A percentile compares a stretch with the other conserved stretches of the same genome.
Conservation (phyloP, 345 rosid genomes). For the Heritiera fomes region DNA sequence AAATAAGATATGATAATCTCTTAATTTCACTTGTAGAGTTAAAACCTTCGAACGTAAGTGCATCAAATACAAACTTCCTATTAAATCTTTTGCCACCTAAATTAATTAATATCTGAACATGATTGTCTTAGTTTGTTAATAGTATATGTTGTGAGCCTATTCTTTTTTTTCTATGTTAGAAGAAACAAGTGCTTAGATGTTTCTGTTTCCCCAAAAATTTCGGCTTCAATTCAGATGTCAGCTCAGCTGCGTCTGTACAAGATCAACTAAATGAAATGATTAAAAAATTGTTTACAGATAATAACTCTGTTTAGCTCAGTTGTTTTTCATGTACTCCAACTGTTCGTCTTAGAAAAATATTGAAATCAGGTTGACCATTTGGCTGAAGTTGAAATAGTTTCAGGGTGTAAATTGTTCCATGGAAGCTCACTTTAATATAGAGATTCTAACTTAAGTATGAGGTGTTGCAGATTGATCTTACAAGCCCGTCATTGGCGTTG, state of each 20-base stretch:
- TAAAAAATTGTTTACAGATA: neutral
- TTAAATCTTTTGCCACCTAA: no score
- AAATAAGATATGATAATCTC: no score
- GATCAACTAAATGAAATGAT: neutral
- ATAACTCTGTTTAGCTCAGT: neutral
- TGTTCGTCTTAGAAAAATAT: neutral
- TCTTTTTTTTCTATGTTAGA: neutral
- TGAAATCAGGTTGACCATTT: neutral
- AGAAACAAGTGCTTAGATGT: neutral
- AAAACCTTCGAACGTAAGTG: no score
- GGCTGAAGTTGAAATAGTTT: neutral
- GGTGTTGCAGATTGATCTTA: slow-evolving; percentile 5
- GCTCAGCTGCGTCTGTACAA: neutral
- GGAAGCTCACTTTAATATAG: neutral
- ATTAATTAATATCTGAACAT: neutral
- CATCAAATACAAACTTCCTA: no score
- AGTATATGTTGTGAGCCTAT: no score
- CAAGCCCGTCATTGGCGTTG: neutral
- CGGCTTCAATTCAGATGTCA: neutral
- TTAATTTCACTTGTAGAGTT: no score
- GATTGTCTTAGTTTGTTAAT: neutral
- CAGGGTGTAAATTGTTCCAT: neutral
- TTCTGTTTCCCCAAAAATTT: neutral
- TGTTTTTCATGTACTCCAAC: neutral
- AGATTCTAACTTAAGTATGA: neutral